Conservation (phyloP, 2,329 filamentous ascomycete genomes). For the Arthroderma sp. region DNA sequence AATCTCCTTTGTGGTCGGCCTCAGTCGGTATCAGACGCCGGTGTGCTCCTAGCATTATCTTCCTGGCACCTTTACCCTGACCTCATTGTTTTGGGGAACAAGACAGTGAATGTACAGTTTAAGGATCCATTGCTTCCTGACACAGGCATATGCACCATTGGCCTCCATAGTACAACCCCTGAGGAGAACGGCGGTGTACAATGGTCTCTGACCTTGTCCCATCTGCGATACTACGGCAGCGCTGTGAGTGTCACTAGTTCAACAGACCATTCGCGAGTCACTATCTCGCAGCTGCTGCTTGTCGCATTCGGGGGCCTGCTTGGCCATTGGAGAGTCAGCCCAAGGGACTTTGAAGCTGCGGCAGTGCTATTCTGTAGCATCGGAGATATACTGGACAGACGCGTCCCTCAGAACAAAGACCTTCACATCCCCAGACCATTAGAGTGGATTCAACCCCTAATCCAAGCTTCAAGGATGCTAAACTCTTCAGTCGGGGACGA, state of each 20-base stretch:
- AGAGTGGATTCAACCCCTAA: background rate
- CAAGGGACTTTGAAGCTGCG: background rate
- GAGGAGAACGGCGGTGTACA: background rate
- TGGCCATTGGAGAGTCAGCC: background rate
- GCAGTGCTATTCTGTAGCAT: background rate
- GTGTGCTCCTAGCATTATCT: slow-evolving; percentile 21
- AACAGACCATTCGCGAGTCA: background rate
- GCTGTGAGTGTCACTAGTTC: background rate
- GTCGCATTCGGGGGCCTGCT: background rate
- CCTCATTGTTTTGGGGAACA: slow-evolving; percentile 43
- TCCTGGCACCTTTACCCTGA: slow-evolving; percentile 31
- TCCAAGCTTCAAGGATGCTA: background rate
- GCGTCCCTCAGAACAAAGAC: too few relatives aligned
- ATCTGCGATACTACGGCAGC: slow-evolving; percentile 3
- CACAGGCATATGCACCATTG: background rate
- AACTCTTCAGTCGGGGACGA: background rate
- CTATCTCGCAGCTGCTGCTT: background rate
- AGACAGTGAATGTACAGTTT: background rate
- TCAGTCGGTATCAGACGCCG: slow-evolving; percentile 17
- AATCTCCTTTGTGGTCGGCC: slow-evolving; percentile 21
- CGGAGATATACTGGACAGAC: background rate
- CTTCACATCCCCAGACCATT: too few relatives aligned
- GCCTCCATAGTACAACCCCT: background rate
- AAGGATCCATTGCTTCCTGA: background rate
- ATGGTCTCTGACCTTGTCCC: slow-evolving; percentile 6